These are phyloP conservation scores for Lactarius quietus DNA, from an alignment of 768 basidiomycete genomes.

Conservation along the genomic window DNA sequence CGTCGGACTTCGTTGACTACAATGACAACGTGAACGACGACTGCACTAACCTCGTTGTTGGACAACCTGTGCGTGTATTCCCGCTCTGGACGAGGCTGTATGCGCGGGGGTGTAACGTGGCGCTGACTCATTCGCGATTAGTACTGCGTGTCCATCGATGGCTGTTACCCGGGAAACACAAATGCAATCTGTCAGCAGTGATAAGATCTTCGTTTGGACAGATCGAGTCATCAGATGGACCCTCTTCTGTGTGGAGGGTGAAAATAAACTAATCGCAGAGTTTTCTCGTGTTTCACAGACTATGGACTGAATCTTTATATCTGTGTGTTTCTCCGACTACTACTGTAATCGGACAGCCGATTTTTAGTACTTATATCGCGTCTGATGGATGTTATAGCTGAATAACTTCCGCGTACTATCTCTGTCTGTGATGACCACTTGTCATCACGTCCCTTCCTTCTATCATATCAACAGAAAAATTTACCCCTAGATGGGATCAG, in stretches of 20 bases:
- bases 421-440: neutral
- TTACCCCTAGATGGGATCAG: too few species aligned
- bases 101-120: too few species aligned
- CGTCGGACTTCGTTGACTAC: neutral
- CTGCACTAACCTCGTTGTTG: constrained; percentile 13
- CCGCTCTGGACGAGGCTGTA: neutral
- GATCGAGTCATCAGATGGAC: neutral
- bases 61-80: constrained; percentile 7
- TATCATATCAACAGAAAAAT: neutral
- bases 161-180: constrained; percentile 2
- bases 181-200: neutral
- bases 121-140: neutral
- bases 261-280: neutral
- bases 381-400: neutral
- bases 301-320: neutral
- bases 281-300: neutral
- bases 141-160: constrained; percentile 13
- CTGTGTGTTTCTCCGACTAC: neutral
- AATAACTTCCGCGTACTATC: neutral
- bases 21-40: constrained; percentile 11
- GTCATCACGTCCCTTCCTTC: neutral
- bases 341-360: neutral
- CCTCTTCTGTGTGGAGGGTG: neutral
- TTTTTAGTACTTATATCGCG: neutral
- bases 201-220: neutral